Conservation (phyloP, 2,329 filamentous ascomycete species). For the Beauveria sp. region DNA sequence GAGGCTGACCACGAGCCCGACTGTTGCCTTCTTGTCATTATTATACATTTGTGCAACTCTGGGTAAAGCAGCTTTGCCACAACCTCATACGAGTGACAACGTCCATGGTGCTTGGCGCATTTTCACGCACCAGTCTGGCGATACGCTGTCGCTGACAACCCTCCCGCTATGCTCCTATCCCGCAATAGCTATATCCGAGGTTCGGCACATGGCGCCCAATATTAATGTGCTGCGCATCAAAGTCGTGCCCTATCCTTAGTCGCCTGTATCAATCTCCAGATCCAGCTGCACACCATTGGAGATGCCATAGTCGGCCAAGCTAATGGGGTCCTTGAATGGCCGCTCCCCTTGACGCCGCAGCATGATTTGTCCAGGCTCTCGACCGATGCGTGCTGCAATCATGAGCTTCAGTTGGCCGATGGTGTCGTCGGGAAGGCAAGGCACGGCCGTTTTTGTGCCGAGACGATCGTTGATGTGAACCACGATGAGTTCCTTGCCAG, state of each 20-base stretch:
- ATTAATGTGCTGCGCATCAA: neutral
- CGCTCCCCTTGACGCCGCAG: constrained; percentile 86
- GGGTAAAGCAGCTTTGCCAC: no score
- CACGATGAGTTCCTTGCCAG: constrained; percentile 77
- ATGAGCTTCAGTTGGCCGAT: constrained; percentile 85
- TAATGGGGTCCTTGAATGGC: constrained; percentile 87
- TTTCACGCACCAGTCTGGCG: neutral
- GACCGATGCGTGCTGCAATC: constrained; percentile 81
- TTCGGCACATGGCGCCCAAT: neutral
- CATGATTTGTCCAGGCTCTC: constrained; percentile 85
- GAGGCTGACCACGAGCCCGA: neutral
- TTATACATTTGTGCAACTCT: neutral
- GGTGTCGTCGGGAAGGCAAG: constrained; percentile 76
- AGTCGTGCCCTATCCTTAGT: constrained; percentile 27
- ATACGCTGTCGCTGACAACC: neutral
- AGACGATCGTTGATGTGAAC: constrained; percentile 93
- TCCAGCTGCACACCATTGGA: constrained; percentile 75
- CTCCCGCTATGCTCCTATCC: neutral
- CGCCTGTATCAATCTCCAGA: constrained; percentile 54
- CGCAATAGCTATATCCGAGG: neutral
- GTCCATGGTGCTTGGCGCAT: neutral
- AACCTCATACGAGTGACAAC: neutral
- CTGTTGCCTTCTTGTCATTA: neutral
- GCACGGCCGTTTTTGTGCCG: constrained; percentile 90
- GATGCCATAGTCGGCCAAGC: constrained; percentile 86